phyloP scores from a whole-genome alignment of 1,284 basidiomycete genomes.

The Malassezia japonica region DNA sequence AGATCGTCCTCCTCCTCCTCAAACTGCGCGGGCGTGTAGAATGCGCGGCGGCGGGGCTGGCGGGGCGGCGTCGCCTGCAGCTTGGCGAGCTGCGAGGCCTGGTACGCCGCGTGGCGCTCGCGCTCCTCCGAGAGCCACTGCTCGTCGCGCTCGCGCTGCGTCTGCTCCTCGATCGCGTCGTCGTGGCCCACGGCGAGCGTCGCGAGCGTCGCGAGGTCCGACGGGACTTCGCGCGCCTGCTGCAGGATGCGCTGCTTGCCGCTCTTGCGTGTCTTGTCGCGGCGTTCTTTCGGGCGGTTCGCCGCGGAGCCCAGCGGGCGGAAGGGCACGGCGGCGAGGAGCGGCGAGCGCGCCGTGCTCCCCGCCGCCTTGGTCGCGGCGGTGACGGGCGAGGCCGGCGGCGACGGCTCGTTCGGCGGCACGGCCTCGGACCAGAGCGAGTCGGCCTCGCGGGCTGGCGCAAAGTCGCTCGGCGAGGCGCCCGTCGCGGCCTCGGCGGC shows the following conservation, averaged over 20 bases:
- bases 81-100: not conserved
- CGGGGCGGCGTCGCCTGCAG: not conserved
- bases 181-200: not conserved
- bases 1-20: not conserved
- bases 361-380: not conserved
- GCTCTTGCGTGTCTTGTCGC: not conserved
- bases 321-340: slow-evolving; percentile 2
- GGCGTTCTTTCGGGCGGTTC: not conserved
- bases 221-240: not conserved
- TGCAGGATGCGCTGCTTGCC: not conserved
- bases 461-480: not conserved
- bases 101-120: slow-evolving; percentile 10
- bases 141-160: slow-evolving; percentile 1
- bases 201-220: not conserved
- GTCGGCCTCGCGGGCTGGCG: not conserved
- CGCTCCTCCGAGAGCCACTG: slow-evolving; percentile 11
- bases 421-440: not conserved
- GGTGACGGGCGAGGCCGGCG: not conserved
- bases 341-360: not conserved
- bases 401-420: not conserved
- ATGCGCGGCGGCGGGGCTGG: not conserved
- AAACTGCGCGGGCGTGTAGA: not conserved
- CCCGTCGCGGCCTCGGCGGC: not conserved
- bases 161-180: not conserved
- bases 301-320: slow-evolving; percentile 3